A percentile compares a stretch with the other conserved stretches of the same genome.
These are phyloP conservation scores for Scutellaria barbata DNA, from an alignment of 257 asterid species.

Conservation along the genomic window DNA sequence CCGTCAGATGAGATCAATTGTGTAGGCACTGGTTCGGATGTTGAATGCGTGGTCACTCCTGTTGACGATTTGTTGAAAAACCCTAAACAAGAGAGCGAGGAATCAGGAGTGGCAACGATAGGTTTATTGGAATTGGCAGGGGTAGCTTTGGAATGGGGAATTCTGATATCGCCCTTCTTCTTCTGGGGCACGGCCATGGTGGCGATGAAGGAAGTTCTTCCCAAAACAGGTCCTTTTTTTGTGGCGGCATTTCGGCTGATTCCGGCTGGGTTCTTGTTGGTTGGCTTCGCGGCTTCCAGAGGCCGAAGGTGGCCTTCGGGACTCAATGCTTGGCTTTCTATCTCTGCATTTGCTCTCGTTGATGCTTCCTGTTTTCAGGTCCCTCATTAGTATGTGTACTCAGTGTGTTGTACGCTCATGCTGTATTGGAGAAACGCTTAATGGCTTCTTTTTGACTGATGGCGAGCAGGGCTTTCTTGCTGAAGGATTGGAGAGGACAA, in stretches of 20 bases:
- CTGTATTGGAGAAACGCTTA: conserved; percentile 15
- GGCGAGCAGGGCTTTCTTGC: conserved; percentile 91
- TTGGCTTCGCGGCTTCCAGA: conserved; percentile 72
- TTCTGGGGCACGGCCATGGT: conserved; percentile 99
- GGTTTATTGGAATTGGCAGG: conserved; percentile 42
- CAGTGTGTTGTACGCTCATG: background rate
- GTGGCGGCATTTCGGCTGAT: conserved; percentile 87
- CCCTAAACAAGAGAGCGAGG: conserved; percentile 37
- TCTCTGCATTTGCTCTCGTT: conserved; percentile 69
- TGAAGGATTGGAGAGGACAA: conserved; percentile 91
- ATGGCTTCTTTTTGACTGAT: conserved; percentile 33
- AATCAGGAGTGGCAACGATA: conserved; percentile 34
- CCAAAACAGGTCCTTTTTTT: conserved; percentile 84
- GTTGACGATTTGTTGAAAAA: conserved; percentile 43
- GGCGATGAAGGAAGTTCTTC: conserved; percentile 94
- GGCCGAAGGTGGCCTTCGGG: conserved; percentile 83
- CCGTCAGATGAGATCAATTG: conserved; percentile 57
- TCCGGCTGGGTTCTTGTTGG: conserved; percentile 83
- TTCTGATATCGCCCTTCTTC: conserved; percentile 93
- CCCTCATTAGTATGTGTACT: conserved; percentile 29
- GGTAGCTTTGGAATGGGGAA: conserved; percentile 66
- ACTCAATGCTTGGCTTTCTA: conserved; percentile 80
- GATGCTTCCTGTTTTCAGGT: conserved; percentile 99
- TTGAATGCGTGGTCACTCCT: conserved; percentile 57
- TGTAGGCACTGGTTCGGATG: conserved; percentile 69